Base-by-base conservation (phyloP, 1,139 yeast genomes). In the Kurtzmaniella quercitrusa region DNA sequence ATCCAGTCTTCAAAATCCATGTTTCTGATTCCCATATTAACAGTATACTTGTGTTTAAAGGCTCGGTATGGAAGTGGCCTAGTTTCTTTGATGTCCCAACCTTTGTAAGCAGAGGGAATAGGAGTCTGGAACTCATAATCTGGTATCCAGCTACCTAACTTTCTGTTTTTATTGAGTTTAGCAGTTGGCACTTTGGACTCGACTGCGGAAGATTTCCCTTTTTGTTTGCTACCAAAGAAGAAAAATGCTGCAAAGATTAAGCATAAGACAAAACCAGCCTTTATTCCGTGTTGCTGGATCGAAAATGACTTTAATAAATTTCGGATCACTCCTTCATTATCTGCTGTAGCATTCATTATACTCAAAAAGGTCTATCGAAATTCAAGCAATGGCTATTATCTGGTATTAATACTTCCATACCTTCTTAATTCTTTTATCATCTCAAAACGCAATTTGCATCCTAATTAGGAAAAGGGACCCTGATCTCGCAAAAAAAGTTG, bases 11-110 rank as follows among this genome's bases (percentile, higher is more conserved):
- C 65, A 70, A 75, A 73, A 42, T 78, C 75, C 82, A 81, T 75
- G 47, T 65, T 68, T 51, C 85, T 63, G 40, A 81, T 80, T n/a
- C 85, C 87, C 87, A 81, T 81, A 25, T 81, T 81, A 18, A 69
- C 63, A 47, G 57, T 57, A 53, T 81, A 81, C 47, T 75, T 78
- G 57, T 77, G 81, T 55, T 71, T 79, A 57, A 81, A 81, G 0
- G 85, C 84, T 44, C 86, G 65, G 55, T 81, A 81, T 21, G 85
- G 83, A 37, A 77, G 54, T 2, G 88, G 86, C 43, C 59, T 63
- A 1, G 85, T 79, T 2, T 62, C 62, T 9, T 65, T 58, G 40
- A 76, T 56, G 45, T 76, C 73, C 85, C 86, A 82, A 48, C 68
- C 58, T 19, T 66, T 62, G 48, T 55, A 77, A 11, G 75, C 68